These are phyloP conservation scores for Apium graveolens DNA, from an alignment of 129 eudicot species.

Conservation along the genomic window DNA sequence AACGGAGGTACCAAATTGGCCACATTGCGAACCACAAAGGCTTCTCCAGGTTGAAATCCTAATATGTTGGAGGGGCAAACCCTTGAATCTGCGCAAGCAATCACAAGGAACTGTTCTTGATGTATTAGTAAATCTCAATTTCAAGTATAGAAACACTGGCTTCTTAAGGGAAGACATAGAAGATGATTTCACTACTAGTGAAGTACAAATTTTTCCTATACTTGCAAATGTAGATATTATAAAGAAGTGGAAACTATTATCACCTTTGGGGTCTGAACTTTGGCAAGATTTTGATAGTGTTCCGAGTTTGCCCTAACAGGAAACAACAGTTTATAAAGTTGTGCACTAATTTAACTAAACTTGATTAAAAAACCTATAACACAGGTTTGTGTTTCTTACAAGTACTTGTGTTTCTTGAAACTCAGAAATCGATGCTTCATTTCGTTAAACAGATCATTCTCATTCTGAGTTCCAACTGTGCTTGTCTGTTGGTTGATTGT, in stretches of 20 bases:
- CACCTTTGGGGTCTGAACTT: constrained; percentile 84
- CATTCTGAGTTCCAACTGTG: constrained; percentile 22
- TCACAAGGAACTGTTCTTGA: constrained; percentile 74
- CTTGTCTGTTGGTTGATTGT: constrained; percentile 22
- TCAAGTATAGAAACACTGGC: background rate
- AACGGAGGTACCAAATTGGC: constrained; percentile 90
- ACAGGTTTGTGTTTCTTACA: constrained; percentile 41
- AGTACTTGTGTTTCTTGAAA: constrained; percentile 70
- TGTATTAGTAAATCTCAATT: constrained; percentile 25
- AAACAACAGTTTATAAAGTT: background rate
- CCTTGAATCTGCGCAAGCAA: constrained; percentile 97
- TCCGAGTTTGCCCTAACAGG: constrained; percentile 61
- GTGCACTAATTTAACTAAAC: background rate
- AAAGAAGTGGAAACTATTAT: background rate
- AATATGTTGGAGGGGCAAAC: constrained; percentile 82
- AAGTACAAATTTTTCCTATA: background rate
- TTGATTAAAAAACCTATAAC: background rate
- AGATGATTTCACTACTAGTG: background rate
- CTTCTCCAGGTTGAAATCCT: constrained; percentile 96
- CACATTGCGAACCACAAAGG: constrained; percentile 72
- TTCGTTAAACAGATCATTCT: constrained; percentile 39
- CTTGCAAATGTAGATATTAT: background rate
- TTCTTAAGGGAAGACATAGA: background rate
- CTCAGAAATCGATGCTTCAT: constrained; percentile 61
- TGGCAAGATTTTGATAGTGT: constrained; percentile 58